Evolutionary conservation across 75 land plant species (phyloP).

Genomic region (Ceratopteris richardii): DNA sequence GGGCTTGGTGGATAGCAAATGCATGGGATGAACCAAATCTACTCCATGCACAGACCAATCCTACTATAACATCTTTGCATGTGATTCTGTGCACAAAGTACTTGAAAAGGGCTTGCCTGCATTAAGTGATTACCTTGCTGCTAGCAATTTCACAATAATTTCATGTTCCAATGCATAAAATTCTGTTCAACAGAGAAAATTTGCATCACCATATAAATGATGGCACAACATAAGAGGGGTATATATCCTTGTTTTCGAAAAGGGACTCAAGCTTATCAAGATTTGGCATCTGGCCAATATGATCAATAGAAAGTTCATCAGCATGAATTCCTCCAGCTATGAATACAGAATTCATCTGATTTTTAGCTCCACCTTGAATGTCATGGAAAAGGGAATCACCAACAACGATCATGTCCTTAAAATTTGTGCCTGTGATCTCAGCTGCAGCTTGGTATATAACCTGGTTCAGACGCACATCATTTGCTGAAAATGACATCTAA

Average conservation of each 20-base stretch:
- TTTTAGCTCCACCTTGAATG: conserved; percentile 62
- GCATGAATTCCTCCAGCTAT: conserved; percentile 81
- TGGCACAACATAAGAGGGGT: conserved; percentile 59
- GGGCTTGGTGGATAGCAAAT: no score
- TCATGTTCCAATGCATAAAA: no score
- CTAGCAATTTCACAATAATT: no score
- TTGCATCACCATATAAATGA: conserved; percentile 52
- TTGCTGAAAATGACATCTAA: neutral
- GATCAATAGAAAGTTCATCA: conserved; percentile 51
- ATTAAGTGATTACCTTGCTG: no score
- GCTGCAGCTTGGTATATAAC: conserved; percentile 62
- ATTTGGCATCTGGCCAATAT: conserved; percentile 43
- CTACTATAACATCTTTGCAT: no score
- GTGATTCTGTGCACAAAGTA: no score
- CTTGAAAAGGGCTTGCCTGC: no score
- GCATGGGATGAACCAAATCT: no score
- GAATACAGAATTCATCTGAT: conserved; percentile 63
- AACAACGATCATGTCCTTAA: conserved; percentile 58
- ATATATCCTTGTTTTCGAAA: conserved; percentile 27
- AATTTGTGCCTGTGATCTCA: conserved; percentile 40
- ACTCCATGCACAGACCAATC: no score
- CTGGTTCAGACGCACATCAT: conserved; percentile 19
- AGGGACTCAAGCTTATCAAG: conserved; percentile 32
- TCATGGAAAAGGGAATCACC: conserved; percentile 87
- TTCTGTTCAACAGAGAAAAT: no score